Evolutionary conservation across 176 grass and related monocot genomes (phyloP), one percentile per base, ranked within the genome.

Genomic region (Musa itinerans): DNA sequence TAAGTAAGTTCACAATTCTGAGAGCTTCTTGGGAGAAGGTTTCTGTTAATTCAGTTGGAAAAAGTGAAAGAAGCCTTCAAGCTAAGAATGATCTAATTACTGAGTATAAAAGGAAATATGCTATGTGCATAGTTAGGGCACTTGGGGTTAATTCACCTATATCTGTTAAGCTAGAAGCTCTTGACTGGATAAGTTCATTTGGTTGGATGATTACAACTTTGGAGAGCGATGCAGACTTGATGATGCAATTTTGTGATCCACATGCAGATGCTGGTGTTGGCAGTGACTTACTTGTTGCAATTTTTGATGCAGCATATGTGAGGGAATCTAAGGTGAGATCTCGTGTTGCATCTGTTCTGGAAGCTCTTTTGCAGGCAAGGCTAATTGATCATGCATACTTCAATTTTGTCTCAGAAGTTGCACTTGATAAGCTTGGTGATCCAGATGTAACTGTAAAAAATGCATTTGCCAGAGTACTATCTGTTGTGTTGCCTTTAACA

Each of bases 401-500:
- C 80, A 82, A 80, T 51, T 76, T 81, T 77, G 68, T 88, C 19
- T 70, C 86, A 24, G 66, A 81, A 50, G 88, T 97, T 79, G 79
- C 86, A 80, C 93, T 97, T 83, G 90, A 93, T 82, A 97, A 97
- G 82, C 87, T 97, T 79, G 89, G 80, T 63, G 93, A 97, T 93
- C 93, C 93, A 81, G 88, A 97, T 76, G 86, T 19, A 71, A 74
- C 80, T 54, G 81, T 93, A 77, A 97, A 87, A 80, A 84, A 87
- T 73, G 75, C 73, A 63, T 97, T 93, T 87, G 70, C 86, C 74
- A 97, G 79, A 83, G 83, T 97, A 52, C 52, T 89, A 53, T 86
- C 93, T 76, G 58, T 93, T 53, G 78, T 81, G 68, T 72, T 97
- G 63, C 93, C 88, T 79, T 81, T 88, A 71, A 86, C 87, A 83